Conservation (phyloP, 2,329 filamentous ascomycete species). For the Penicillium sclerotigenum region DNA sequence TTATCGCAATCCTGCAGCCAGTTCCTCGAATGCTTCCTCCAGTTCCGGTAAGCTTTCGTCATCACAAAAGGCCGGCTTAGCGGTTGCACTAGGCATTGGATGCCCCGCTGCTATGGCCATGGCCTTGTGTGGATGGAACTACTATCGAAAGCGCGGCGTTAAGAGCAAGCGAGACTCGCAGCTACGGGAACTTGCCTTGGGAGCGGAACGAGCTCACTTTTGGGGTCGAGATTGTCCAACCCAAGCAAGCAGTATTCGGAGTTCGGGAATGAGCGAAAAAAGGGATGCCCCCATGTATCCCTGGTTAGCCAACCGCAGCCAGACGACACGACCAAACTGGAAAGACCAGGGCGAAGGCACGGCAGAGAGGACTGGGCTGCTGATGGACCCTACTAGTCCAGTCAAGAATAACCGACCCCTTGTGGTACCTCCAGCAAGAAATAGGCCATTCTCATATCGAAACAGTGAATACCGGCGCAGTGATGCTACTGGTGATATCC, state of each 20-base stretch:
- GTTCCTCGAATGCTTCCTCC: conserved; percentile 7
- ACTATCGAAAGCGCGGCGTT: conserved; percentile 47
- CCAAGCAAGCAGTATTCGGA: conserved; percentile 37
- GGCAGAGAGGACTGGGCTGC: conserved; percentile 44
- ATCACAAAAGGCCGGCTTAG: conserved; percentile 56
- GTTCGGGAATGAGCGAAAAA: conserved; percentile 27
- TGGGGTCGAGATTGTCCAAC: conserved; percentile 39
- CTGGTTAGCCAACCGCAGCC: conserved; percentile 28
- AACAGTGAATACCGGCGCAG: conserved; percentile 51
- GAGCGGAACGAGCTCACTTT: conserved; percentile 48
- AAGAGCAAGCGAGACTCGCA: conserved; percentile 52
- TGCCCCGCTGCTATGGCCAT: conserved; percentile 51
- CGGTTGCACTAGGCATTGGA: conserved; percentile 64
- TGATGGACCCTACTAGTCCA: conserved; percentile 42
- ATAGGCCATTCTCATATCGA: conserved; percentile 33
- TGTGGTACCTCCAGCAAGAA: conserved; percentile 30
- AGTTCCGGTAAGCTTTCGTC: conserved; percentile 25
- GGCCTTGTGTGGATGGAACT: conserved; percentile 50
- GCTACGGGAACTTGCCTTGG: conserved; percentile 52
- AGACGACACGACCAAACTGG: conserved; percentile 23
- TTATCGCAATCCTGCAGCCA: conserved; percentile 50
- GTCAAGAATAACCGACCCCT: conserved; percentile 37
- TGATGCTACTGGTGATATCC: conserved; percentile 54
- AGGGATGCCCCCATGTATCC: conserved; percentile 23
- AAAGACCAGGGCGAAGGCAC: conserved; percentile 28